A percentile compares a stretch with the other conserved stretches of the same genome.
These are phyloP conservation scores for Vicia sativa DNA, from an alignment of 306 rosid genomes.

Conservation along the genomic window DNA sequence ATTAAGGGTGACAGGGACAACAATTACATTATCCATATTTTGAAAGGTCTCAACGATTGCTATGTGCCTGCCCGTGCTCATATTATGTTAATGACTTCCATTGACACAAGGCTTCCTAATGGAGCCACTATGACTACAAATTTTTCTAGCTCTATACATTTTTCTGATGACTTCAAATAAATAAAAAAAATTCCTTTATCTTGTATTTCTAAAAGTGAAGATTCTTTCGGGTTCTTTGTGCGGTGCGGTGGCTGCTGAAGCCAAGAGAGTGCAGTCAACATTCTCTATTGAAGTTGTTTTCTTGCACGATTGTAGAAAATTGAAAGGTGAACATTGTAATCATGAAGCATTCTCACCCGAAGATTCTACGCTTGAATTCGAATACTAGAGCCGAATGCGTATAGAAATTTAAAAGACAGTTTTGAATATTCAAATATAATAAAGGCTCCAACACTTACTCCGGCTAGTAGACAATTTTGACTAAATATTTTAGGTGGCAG, in stretches of 20 bases:
- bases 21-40: no score
- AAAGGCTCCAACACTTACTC: constrained; percentile 75
- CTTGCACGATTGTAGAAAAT: constrained; percentile 52
- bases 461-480: constrained; percentile 87
- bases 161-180: no score
- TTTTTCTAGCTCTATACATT: no score
- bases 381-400: constrained; percentile 44
- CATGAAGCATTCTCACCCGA: constrained; percentile 67
- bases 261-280: constrained; percentile 77
- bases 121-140: no score
- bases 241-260: constrained; percentile 86
- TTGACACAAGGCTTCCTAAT: no score
- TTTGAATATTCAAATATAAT: constrained; percentile 45
- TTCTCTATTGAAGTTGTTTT: constrained; percentile 28
- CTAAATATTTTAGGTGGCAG: constrained; percentile 98
- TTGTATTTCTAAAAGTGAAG: no score
- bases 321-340: constrained; percentile 76
- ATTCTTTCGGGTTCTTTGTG: constrained; percentile 54
- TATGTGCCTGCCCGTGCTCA: no score
- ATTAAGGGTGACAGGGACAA: no score
- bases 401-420: constrained; percentile 46
- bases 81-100: no score
- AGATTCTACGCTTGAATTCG: constrained; percentile 79
- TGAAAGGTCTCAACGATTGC: no score
- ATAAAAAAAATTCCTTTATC: no score